Percentiles rank a stretch among this genome's conserved stretches.
phyloP scores from a whole-genome alignment of 768 basidiomycete species.

The Mycena albidolilacea region DNA sequence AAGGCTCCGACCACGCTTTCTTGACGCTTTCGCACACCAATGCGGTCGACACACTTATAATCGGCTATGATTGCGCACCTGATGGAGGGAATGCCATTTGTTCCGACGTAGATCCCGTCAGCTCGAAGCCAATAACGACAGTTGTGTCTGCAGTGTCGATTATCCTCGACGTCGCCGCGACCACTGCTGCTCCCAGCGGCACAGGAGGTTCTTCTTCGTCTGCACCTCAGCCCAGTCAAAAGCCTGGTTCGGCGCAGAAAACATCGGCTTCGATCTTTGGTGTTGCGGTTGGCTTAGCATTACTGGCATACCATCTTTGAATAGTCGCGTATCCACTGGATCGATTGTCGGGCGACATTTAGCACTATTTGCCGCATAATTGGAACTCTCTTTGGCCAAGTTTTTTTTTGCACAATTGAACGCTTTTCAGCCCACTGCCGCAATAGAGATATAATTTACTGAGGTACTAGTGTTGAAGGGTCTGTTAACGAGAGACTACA shows the following conservation, averaged over 20 bases:
- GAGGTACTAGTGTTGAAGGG: no score
- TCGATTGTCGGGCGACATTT: no score
- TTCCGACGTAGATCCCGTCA: constrained; percentile 17
- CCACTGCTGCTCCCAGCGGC: constrained; percentile 25
- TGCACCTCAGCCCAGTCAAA: no score
- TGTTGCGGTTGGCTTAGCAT: background rate
- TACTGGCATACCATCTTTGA: no score
- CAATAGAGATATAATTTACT: no score
- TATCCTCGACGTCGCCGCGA: constrained; percentile 44
- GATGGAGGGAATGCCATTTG: constrained; percentile 43
- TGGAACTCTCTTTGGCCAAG: no score
- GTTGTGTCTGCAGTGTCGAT: background rate
- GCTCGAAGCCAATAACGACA: background rate
- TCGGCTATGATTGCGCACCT: constrained; percentile 47
- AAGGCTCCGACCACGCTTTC: constrained; percentile 55
- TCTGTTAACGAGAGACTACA: no score
- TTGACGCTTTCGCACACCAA: constrained; percentile 42
- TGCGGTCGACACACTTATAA: constrained; percentile 12
- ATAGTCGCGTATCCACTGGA: no score
- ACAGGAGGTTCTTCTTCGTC: background rate
- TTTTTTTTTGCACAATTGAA: no score
- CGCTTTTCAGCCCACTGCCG: no score
- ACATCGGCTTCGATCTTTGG: background rate
- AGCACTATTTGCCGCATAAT: no score
- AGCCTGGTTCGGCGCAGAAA: background rate